Evolutionary conservation across 1,139 yeast genomes (phyloP).

Genomic region (Blastobotrys aristatus): DNA sequence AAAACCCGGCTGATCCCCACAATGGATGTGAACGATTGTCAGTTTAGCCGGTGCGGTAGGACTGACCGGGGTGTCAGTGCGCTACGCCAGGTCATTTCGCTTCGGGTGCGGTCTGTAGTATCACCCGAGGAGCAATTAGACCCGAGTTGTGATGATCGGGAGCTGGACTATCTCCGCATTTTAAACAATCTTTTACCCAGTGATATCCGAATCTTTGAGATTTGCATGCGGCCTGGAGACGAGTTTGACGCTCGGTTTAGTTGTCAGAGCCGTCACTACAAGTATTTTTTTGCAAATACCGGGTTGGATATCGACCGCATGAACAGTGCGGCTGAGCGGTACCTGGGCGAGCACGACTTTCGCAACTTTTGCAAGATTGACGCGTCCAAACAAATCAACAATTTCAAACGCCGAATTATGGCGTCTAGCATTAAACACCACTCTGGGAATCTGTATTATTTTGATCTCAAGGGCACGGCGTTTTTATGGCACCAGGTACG

Average conservation of each 20-base stretch:
- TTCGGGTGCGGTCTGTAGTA: constrained; percentile 67
- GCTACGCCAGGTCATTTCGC: constrained; percentile 86
- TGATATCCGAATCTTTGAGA: constrained; percentile 77
- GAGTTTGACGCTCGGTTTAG: constrained; percentile 91
- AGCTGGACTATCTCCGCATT: constrained; percentile 70
- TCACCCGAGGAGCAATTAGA: constrained; percentile 52
- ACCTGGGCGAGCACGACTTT: constrained; percentile 80
- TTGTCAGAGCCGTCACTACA: constrained; percentile 77
- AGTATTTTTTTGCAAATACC: constrained; percentile 58
- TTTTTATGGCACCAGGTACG: constrained; percentile 98
- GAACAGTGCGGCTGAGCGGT: constrained; percentile 62
- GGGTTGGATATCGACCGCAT: constrained; percentile 60
- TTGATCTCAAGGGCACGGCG: constrained; percentile 83
- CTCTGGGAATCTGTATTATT: constrained; percentile 43
- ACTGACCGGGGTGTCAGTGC: constrained; percentile 98
- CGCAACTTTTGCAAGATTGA: constrained; percentile 92
- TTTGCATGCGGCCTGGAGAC: constrained; percentile 75
- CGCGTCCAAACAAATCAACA: constrained; percentile 86
- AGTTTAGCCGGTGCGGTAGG: constrained; percentile 89
- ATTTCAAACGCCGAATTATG: constrained; percentile 56
- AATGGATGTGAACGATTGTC: constrained; percentile 52
- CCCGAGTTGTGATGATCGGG: constrained; percentile 53
- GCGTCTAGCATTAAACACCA: constrained; percentile 25
- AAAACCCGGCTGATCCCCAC: constrained; percentile 63
- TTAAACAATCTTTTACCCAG: constrained; percentile 73